A percentile compares a stretch with the other conserved stretches of the same genome.
These are phyloP conservation scores for Marasmius tenuissimus DNA, from an alignment of 1,284 basidiomycete genomes.

Conservation along the genomic window DNA sequence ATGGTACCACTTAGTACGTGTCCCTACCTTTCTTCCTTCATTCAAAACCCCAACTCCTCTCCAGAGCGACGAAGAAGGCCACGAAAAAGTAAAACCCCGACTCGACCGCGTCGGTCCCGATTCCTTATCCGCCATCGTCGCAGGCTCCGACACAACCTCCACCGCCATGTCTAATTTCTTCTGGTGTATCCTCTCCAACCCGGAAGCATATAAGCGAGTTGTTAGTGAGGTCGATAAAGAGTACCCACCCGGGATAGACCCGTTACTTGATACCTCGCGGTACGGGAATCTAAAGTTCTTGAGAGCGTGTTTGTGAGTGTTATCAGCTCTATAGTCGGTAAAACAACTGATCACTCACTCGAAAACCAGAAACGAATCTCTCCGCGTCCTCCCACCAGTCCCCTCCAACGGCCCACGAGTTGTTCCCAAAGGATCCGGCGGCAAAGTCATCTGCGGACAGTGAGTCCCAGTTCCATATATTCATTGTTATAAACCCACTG, in stretches of 20 bases:
- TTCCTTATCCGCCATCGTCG: conserved; percentile 27
- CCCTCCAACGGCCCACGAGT: conserved; percentile 31
- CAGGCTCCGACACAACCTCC: conserved; percentile 12
- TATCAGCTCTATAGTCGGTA: too few relatives aligned
- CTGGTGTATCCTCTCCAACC: conserved; percentile 3
- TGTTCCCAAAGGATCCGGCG: conserved; percentile 22
- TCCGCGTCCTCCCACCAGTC: conserved; percentile 37
- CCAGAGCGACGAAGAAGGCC: conserved; percentile 39
- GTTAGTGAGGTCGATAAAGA: neutral
- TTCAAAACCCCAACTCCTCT: neutral
- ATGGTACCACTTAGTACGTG: conserved; percentile 42
- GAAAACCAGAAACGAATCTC: conserved; percentile 43
- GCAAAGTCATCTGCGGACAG: conserved; percentile 27
- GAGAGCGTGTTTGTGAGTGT: conserved; percentile 33
- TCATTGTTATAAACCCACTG: too few relatives aligned
- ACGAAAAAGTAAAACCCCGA: conserved; percentile 9
- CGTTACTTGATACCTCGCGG: neutral
- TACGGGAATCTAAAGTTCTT: conserved; percentile 30
- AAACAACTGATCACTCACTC: too few relatives aligned
- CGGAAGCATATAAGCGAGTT: neutral
- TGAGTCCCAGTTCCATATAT: conserved; percentile 18
- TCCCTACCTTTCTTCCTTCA: neutral
- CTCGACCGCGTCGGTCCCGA: conserved; percentile 17
- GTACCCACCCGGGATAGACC: neutral
- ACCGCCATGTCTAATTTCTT: neutral